phyloP scores from a whole-genome alignment of 1,284 basidiomycete species.

The Phenoliferia sp. region DNA sequence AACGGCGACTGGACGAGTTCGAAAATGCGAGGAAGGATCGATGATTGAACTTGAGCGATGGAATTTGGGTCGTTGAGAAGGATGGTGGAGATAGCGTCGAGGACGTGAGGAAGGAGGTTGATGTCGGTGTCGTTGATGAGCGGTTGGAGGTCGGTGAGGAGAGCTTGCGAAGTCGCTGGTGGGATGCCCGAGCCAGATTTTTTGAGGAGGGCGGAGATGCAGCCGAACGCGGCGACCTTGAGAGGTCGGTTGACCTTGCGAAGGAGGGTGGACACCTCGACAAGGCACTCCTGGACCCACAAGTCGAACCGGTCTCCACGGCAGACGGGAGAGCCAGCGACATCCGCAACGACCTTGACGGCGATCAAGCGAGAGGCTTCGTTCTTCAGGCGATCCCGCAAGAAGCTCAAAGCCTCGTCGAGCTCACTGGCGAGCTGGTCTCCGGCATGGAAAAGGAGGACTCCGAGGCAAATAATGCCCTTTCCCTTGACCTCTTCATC shows the following conservation, averaged over 20 bases:
- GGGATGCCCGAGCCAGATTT: slow-evolving; percentile 65
- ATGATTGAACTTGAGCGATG: slow-evolving; percentile 50
- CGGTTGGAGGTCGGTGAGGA: slow-evolving; percentile 67
- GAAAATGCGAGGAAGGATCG: slow-evolving; percentile 27
- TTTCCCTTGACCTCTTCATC: slow-evolving; percentile 83
- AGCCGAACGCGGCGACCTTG: slow-evolving; percentile 74
- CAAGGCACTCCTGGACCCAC: slow-evolving; percentile 71
- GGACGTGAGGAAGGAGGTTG: slow-evolving; percentile 66
- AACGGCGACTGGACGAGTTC: slow-evolving; percentile 68
- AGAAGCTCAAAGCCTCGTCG: slow-evolving; percentile 54
- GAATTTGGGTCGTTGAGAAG: slow-evolving; percentile 54
- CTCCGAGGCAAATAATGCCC: slow-evolving; percentile 76
- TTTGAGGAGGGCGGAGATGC: slow-evolving; percentile 66
- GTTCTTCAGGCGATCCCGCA: slow-evolving; percentile 65
- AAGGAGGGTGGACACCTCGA: slow-evolving; percentile 71
- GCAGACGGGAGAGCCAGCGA: slow-evolving; percentile 46
- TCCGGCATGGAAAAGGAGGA: slow-evolving; percentile 78
- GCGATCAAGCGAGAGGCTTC: slow-evolving; percentile 50
- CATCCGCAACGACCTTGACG: slow-evolving; percentile 36
- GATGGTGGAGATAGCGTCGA: slow-evolving; percentile 65
- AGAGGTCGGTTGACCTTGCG: slow-evolving; percentile 73
- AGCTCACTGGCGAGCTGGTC: slow-evolving; percentile 53
- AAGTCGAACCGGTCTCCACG: slow-evolving; percentile 50
- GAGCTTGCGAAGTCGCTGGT: slow-evolving; percentile 53
- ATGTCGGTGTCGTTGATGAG: slow-evolving; percentile 71